phyloP scores from a whole-genome alignment of 768 basidiomycete species.

The Termitomyces sp. region DNA sequence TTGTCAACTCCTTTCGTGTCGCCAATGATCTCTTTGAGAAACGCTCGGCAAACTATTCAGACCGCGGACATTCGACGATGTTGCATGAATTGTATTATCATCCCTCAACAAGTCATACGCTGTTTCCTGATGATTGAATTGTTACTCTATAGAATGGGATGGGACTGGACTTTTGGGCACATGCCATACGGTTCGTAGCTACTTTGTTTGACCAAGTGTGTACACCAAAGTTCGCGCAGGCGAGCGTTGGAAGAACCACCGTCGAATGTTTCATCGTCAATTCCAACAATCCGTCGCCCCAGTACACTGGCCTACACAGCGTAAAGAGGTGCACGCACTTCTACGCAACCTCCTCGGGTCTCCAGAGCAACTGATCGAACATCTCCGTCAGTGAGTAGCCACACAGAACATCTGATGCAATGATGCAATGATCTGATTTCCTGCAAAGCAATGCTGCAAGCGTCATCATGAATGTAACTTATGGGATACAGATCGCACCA shows the following conservation, averaged over 20 bases:
- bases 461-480: conserved; percentile 48
- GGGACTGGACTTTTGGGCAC: conserved; percentile 52
- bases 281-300: conserved; percentile 40
- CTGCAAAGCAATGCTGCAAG: conserved; percentile 40
- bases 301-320: conserved; percentile 39
- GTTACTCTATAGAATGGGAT: conserved; percentile 21
- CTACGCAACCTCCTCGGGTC: conserved; percentile 38
- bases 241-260: conserved; percentile 46
- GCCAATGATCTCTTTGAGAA: conserved; percentile 54
- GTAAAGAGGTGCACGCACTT: conserved; percentile 39
- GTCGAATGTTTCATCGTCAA: conserved; percentile 47
- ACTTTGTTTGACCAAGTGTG: not conserved
- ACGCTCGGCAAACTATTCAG: conserved; percentile 51
- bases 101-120: not conserved
- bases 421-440: not conserved
- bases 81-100: conserved; percentile 40
- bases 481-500: conserved; percentile 41
- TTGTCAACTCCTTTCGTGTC: conserved; percentile 37
- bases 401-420: not conserved
- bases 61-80: conserved; percentile 43
- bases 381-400: conserved; percentile 42
- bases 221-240: conserved; percentile 23
- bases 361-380: conserved; percentile 39
- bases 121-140: not conserved
- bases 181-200: conserved; percentile 41